Evolutionary conservation across 78 protist genomes (phyloP), one percentile per base, ranked within the genome.

Genomic region (Dictyostelium discoideum): DNA sequence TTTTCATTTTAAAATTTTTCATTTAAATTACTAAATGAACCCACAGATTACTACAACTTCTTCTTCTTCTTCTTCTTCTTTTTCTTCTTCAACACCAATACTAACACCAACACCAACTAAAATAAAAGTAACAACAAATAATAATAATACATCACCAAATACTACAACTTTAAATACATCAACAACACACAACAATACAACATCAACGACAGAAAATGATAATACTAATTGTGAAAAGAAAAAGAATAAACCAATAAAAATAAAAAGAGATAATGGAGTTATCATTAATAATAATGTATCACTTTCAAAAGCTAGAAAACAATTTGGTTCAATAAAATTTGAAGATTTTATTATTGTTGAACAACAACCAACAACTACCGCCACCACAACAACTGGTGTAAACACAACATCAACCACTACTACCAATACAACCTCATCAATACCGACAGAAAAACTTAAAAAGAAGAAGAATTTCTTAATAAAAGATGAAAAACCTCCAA

Each of bases 281-380:
- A 69, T 69, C 5, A 69, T 69, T 26, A 69, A 69, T 69, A 69
- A 69, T 10, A 69, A 69, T 69, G 77, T 69, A 11, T 69, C 77
- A 69, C 37, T 69, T 11, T 69, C 77, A 69, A 69, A 69, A 69
- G 39, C 37, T 24, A 69, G 77, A 26, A 69, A 69, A 69, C 77
- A 69, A 69, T 69, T 69, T 69, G 77, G 77, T 26, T 29, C 32
- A 69, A 69, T 69, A 69, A 69, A 69, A 14, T 69, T 69, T 69
- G 77, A 69, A 26, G 77, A 69, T 26, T 69, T n/a, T 24, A 29
- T 69, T 11, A 11, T 69, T 26, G 77, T 69, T 26, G 77, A 24
- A 5, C 14, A 67, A 22, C 10, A 7, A 9, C 0, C 76, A 20
- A 8, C 16, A 5, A 20, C 76, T 8, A 26, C 32, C 0, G 26